Base-by-base conservation (phyloP, 805 yeast genomes). In the Priceomyces carsonii region DNA sequence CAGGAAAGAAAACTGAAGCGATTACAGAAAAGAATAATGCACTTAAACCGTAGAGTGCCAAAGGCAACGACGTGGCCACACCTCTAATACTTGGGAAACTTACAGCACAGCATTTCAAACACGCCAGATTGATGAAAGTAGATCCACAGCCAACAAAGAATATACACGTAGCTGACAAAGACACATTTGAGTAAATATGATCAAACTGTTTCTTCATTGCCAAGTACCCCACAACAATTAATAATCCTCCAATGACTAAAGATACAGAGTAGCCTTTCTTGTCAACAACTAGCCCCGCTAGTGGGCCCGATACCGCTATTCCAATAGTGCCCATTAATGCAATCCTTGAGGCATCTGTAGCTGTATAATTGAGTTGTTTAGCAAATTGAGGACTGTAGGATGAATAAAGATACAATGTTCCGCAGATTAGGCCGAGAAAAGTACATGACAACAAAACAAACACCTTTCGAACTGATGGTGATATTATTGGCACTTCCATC, bases 301-400 rank as follows among this genome's bases (percentile, higher is more conserved):
- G 48, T 0, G 93, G 87, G 0, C 93, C 93, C 1, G 77, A 57
- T 3, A 74, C 34, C 13, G 85, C 65, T 3, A 82, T 69, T 0
- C 90, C 88, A 24, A 84, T 59, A 21, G 82, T 76, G 1, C 91
- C 95, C 6, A 73, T 55, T 50, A 83, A 72, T 2, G 88, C 90
- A 3, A 85, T 71, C 18, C 70, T 52, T 4, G 89, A 78, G 4
- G 85, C 68, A 35, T 81, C 73, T 0, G 85, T 69, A 2, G 85
- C 87, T 1, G 77, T 53, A 46, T 85, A 77, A 14, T 61, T 60
- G 35, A 85, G 68, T 33, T 69, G 67, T 18, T 57, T 57, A 1
- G 89, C 85, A 36, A 84, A 67, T 53, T 85, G 93, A 0, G 95
- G 91, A 24, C 88, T 82, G 55, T 79, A 85, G 1, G 87, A 85